Evolutionary conservation across 2,329 filamentous ascomycete genomes (phyloP).

Genomic region (Coniochaeta sp.): DNA sequence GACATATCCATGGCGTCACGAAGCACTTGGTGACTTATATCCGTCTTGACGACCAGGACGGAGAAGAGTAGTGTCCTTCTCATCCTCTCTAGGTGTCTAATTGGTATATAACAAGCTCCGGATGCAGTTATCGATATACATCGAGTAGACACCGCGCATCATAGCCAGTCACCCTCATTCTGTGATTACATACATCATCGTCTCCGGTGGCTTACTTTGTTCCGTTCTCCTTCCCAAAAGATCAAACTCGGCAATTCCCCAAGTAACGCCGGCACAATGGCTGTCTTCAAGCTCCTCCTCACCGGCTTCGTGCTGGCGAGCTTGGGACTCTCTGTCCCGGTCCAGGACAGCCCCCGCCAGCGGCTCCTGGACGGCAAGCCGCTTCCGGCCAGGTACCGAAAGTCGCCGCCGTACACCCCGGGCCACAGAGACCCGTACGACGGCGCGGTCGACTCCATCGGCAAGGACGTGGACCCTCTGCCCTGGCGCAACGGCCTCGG

Average conservation of each 20-base stretch:
- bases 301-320: slow-evolving; percentile 12
- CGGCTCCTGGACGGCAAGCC: slow-evolving; percentile 40
- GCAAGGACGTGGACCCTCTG: slow-evolving; percentile 53
- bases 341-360: slow-evolving; percentile 46
- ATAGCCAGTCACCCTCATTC: neutral
- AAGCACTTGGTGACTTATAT: neutral
- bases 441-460: slow-evolving; percentile 52
- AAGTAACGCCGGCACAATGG: neutral
- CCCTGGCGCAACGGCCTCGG: slow-evolving; percentile 59
- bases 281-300: slow-evolving; percentile 6
- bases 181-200: neutral
- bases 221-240: no score
- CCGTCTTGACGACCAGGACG: neutral
- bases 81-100: neutral
- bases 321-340: slow-evolving; percentile 18
- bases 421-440: slow-evolving; percentile 55
- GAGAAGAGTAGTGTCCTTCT: neutral
- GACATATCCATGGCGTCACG: neutral
- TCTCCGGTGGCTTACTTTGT: no score
- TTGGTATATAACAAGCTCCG: no score
- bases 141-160: neutral
- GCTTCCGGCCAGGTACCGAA: slow-evolving; percentile 11
- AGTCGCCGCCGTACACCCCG: slow-evolving; percentile 47
- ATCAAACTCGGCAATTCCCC: no score
- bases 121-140: neutral